Conservation (phyloP, 805 yeast genomes). For the Metschnikowia lachancei region DNA sequence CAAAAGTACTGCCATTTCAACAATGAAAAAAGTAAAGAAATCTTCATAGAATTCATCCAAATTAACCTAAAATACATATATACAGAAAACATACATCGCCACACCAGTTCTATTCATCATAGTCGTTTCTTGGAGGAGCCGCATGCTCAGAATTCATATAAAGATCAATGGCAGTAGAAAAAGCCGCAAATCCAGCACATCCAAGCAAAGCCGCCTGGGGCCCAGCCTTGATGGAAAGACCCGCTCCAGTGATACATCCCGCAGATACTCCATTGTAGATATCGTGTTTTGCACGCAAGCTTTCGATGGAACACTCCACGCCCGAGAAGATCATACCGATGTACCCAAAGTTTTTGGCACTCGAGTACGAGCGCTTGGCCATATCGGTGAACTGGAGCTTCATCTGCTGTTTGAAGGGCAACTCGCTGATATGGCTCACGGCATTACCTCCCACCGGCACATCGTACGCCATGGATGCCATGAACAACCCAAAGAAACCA, state of each 20-base stretch:
- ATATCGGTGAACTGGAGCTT: slow-evolving; percentile 86
- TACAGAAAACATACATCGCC: slow-evolving; percentile 1
- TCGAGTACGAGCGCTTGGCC: slow-evolving; percentile 82
- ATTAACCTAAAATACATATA: slow-evolving; percentile 5
- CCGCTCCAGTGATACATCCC: slow-evolving; percentile 97
- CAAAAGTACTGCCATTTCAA: too few relatives aligned
- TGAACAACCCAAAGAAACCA: slow-evolving; percentile 92
- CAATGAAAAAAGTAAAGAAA: background rate
- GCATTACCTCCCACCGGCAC: slow-evolving; percentile 65
- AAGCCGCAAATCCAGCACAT: slow-evolving; percentile 97
- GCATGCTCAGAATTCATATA: slow-evolving; percentile 21
- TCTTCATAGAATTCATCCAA: too few relatives aligned
- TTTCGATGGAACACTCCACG: slow-evolving; percentile 22
- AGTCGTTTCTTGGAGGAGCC: slow-evolving; percentile 81
- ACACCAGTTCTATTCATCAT: slow-evolving; percentile 49
- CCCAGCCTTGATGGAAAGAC: slow-evolving; percentile 86
- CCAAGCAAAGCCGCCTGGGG: slow-evolving; percentile 90
- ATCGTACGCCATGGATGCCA: slow-evolving; percentile 84
- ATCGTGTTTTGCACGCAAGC: slow-evolving; percentile 59
- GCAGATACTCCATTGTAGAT: slow-evolving; percentile 88
- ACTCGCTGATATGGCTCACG: slow-evolving; percentile 63
- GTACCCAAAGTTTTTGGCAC: slow-evolving; percentile 77
- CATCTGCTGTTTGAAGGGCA: slow-evolving; percentile 92
- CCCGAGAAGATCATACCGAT: slow-evolving; percentile 24
- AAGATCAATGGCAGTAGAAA: slow-evolving; percentile 66